Base-by-base conservation (phyloP, 768 basidiomycete genomes). In the Rhizopogon roseolus region DNA sequence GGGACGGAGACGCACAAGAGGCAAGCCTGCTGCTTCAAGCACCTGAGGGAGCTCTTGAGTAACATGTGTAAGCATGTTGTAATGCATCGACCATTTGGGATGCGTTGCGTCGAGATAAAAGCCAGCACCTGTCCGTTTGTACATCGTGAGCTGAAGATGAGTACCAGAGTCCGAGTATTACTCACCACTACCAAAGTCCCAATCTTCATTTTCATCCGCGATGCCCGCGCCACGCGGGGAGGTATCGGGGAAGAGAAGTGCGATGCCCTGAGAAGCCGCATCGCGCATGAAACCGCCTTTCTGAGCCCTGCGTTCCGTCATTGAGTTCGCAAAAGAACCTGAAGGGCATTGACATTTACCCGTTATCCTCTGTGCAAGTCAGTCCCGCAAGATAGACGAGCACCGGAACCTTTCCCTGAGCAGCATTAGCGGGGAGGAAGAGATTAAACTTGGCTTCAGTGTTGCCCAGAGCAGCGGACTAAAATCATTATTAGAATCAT, bases 81-180 rank as follows among this genome's bases (percentile, higher is more conserved):
- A 95, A 67, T 90, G 75, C 62, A 79, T 81, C 25, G 84, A 69
- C 65, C 80, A 92, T 64, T 81, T 81, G 6, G 82, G 76, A 54
- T 82, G 78, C 2, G 93, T 97, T 3, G 96, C 96, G 65, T 97
- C 85, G 60, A 99, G 68, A 70, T 99, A 98, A 75, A 98, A 99
- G 36, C 97, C 96, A 42, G 97, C 97, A 42, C 78, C 83, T 77
- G 55, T 59, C 34, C 36, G 17, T 22, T 22, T 28, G 28, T 28
- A 9, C 22, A 4, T 13, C 34, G 13, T 46, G 14, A 48, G 13
- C 17, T 14, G 17, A 46, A 3, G 42, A 27, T 41, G 36, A 50
- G 10, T 22, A 22, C 6, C 28, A 17, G 8, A 28, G 27, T 8
- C 25, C 19, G 46, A 52, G 45, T 22, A n/a, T 25, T 25, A 59